phyloP scores from a whole-genome alignment of 495 filamentous ascomycete genomes.

The Mytilinidion resinicola region DNA sequence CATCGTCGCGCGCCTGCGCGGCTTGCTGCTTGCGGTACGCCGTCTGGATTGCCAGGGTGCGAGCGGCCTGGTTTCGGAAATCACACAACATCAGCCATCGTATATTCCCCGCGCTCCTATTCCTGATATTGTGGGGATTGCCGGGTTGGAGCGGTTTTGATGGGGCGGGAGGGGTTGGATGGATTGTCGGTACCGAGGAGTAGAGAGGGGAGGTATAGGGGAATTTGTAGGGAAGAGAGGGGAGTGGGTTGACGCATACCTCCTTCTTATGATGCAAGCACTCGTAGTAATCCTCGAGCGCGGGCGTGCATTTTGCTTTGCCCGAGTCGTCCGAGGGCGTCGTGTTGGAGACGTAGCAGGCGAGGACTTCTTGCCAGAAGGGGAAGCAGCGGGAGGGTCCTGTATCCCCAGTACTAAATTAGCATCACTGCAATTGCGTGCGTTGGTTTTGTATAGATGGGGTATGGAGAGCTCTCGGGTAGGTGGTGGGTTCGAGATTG shows the following conservation, averaged over 20 bases:
- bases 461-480: too few relatives aligned
- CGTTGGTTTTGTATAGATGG: too few relatives aligned
- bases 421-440: not conserved
- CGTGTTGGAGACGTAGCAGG: constrained; percentile 45
- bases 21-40: constrained; percentile 82
- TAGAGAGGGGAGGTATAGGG: not conserved
- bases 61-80: constrained; percentile 62
- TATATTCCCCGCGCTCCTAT: too few relatives aligned
- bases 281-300: constrained; percentile 94
- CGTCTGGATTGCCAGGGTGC: constrained; percentile 69
- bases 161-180: not conserved
- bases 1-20: constrained; percentile 67
- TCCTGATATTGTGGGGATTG: not conserved
- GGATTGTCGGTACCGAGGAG: not conserved
- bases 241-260: constrained; percentile 47
- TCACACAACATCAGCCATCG: too few relatives aligned
- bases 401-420: constrained; percentile 31
- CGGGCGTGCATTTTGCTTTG: constrained; percentile 84
- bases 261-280: constrained; percentile 98
- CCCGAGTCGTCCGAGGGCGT: constrained; percentile 59
- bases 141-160: not conserved
- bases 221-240: not conserved
- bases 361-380: constrained; percentile 76
- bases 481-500: not conserved
- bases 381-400: constrained; percentile 90